These are phyloP conservation scores for Allium sativum DNA, from an alignment of 106 monocot genomes.

Conservation along the genomic window DNA sequence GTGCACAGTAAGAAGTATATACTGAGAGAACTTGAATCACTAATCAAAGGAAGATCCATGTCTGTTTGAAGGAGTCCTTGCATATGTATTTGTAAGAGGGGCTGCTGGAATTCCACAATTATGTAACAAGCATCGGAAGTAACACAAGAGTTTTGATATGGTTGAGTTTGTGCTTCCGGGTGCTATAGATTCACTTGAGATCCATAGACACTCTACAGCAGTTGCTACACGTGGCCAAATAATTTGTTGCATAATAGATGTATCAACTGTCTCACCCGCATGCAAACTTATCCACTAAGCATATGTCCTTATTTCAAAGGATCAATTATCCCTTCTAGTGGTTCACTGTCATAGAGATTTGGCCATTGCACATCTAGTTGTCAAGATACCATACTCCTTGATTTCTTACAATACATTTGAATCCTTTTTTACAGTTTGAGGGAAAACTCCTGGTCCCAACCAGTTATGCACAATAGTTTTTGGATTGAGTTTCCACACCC, in stretches of 20 bases:
- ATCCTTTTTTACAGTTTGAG: conserved; percentile 76
- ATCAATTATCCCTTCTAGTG: conserved; percentile 73
- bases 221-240: conserved; percentile 99
- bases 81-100: conserved; percentile 63
- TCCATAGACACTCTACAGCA: conserved; percentile 95
- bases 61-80: conserved; percentile 54
- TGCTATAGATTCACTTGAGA: conserved; percentile 39
- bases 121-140: conserved; percentile 87
- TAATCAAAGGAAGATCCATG: conserved; percentile 83
- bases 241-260: conserved; percentile 83
- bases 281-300: conserved; percentile 93
- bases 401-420: conserved; percentile 87
- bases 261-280: conserved; percentile 90
- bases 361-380: conserved; percentile 84
- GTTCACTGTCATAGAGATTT: conserved; percentile 64
- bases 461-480: conserved; percentile 90
- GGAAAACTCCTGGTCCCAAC: conserved; percentile 86
- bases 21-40: conserved; percentile 16
- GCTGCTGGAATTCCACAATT: conserved; percentile 85
- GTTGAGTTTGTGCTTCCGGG: conserved; percentile 28
- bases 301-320: conserved; percentile 59
- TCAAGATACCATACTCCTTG: conserved; percentile 98
- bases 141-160: conserved; percentile 55
- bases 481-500: conserved; percentile 78
- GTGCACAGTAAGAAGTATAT: too few species aligned